These are phyloP conservation scores for Kwoniella dendrophila DNA, from an alignment of 768 basidiomycete species.

Conservation along the genomic window DNA sequence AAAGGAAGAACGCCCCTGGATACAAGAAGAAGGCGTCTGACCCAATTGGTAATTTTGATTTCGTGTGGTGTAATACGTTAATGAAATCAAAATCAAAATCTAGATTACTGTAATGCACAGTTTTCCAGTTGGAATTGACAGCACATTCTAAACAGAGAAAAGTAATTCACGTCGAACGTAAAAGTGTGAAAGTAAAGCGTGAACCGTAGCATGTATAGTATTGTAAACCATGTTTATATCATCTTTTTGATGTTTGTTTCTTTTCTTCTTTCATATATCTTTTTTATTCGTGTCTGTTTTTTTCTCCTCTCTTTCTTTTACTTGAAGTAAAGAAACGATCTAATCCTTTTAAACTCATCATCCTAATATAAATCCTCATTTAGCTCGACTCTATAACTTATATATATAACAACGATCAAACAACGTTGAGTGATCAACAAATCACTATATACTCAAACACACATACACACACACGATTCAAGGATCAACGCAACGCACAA, in stretches of 20 bases:
- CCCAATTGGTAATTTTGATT: too few relatives aligned
- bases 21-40: background rate
- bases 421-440: conserved; percentile 16
- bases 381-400: background rate
- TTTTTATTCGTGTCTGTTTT: conserved; percentile 9
- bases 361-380: background rate
- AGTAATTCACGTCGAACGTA: conserved; percentile 5
- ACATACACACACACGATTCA: background rate
- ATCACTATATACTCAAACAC: background rate
- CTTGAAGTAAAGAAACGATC: background rate
- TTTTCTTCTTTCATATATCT: conserved; percentile 10
- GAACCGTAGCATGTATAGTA: too few relatives aligned
- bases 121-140: background rate
- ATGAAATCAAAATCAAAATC: too few relatives aligned
- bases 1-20: background rate
- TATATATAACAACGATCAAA: too few relatives aligned
- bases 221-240: too few relatives aligned
- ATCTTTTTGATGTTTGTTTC: too few relatives aligned
- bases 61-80: too few relatives aligned
- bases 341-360: conserved; percentile 1
- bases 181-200: background rate
- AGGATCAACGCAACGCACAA: too few relatives aligned
- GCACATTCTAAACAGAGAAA: background rate
- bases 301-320: conserved; percentile 7
- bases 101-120: conserved; percentile 14